Percentiles rank a stretch among this genome's conserved stretches.
These are phyloP conservation scores for Aspergillus spinulosporus DNA, from an alignment of 2,329 filamentous ascomycete genomes.

Conservation along the genomic window DNA sequence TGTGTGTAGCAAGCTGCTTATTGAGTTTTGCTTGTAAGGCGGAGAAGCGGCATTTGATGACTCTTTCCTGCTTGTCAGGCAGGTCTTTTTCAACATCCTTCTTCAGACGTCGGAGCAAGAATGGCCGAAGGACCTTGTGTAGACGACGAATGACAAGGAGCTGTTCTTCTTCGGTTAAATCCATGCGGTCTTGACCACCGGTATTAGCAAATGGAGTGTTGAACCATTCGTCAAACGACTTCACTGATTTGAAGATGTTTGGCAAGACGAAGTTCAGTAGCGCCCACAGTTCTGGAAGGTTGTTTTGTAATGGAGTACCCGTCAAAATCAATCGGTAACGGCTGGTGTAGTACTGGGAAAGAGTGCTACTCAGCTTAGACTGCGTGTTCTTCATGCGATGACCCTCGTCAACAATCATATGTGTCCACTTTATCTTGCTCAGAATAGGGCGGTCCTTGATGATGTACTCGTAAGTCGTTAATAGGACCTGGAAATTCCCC, in stretches of 20 bases:
- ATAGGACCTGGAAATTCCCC: conserved; percentile 90
- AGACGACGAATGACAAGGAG: conserved; percentile 96
- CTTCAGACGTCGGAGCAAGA: conserved; percentile 96
- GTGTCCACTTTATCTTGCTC: conserved; percentile 99
- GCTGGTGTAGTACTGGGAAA: conserved; percentile 92
- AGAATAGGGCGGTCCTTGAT: conserved; percentile 96
- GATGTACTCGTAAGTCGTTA: conserved; percentile 99
- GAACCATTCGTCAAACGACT: conserved; percentile 99
- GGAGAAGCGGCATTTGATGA: conserved; percentile 99
- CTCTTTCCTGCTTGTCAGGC: conserved; percentile 97
- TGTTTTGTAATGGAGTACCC: conserved; percentile 96
- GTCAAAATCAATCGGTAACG: conserved; percentile 96
- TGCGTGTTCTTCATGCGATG: conserved; percentile 99
- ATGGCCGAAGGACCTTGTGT: conserved; percentile 95
- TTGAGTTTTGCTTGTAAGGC: conserved; percentile 90
- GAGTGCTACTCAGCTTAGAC: conserved; percentile 92
- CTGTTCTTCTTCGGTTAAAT: conserved; percentile 98
- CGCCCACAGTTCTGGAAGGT: conserved; percentile 92
- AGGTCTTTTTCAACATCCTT: conserved; percentile 99
- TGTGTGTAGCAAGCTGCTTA: conserved; percentile 95
- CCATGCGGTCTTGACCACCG: conserved; percentile 97
- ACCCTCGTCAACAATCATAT: conserved; percentile 99
- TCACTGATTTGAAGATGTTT: conserved; percentile 98
- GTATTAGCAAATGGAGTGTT: conserved; percentile 99
- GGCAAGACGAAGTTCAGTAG: conserved; percentile 98